phyloP scores from a whole-genome alignment of 2,329 filamentous ascomycete genomes.

The Verticillium zaregamsianum region DNA sequence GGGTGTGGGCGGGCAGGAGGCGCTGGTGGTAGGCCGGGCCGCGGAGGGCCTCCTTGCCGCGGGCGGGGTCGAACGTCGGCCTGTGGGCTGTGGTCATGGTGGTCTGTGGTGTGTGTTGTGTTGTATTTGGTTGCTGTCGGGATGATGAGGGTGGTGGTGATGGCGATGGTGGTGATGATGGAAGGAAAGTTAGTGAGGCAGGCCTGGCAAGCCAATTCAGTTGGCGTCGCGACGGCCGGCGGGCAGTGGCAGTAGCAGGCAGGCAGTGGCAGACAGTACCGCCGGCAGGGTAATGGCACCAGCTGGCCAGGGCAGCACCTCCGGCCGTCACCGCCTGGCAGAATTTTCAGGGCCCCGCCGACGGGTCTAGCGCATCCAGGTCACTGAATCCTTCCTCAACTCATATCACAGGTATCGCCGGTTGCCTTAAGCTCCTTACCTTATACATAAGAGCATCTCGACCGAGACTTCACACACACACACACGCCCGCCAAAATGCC shows the following conservation, averaged over 20 bases:
- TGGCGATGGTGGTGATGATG: background rate
- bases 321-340: conserved; percentile 43
- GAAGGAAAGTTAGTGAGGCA: background rate
- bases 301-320: too few relatives aligned
- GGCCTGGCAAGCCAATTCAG: background rate
- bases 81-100: conserved; percentile 67
- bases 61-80: conserved; percentile 94
- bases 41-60: conserved; percentile 90
- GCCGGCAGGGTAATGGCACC: too few relatives aligned
- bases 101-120: background rate
- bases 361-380: conserved; percentile 1
- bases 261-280: background rate
- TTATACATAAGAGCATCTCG: background rate
- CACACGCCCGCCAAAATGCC: conserved; percentile 61
- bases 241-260: background rate
- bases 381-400: conserved; percentile 13
- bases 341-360: conserved; percentile 30
- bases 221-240: background rate
- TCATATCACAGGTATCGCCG: conserved; percentile 2
- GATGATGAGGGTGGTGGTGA: background rate
- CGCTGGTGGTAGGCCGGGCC: conserved; percentile 95
- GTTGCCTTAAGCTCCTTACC: too few relatives aligned
- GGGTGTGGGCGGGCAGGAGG: conserved; percentile 87
- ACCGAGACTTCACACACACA: background rate
- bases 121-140: background rate